Base-by-base conservation (phyloP, 495 filamentous ascomycete species). In the Penicillium verhagenii region DNA sequence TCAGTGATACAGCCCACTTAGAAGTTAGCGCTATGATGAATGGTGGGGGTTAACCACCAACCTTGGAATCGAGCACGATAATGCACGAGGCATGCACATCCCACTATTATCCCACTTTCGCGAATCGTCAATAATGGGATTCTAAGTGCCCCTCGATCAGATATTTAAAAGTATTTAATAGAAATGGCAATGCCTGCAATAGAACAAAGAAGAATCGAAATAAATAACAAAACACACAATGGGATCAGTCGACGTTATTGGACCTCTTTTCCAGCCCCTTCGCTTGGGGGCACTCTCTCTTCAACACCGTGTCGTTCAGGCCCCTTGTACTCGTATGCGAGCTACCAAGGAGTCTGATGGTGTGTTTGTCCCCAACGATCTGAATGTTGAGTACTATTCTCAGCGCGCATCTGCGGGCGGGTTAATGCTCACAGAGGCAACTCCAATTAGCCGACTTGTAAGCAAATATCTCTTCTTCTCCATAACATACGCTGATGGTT, bases 281-380 rank as follows among this genome's bases (percentile, higher is more conserved):
- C 69, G 65, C 26, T 56, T 84, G 7, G 79, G 76, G 11, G 56
- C 69, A 29, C 52, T 79, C 11, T 65, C 68, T 6, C 74, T 83
- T 21, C 62, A 66, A 13, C 79, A 84, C 60, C 77, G 80, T 10
- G 60, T 85, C 26, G 66, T 75, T 18, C 72, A 79, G 59, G 79
- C 80, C 2, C 82, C 80, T 5, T 61, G 79, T 37, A 85, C 81
- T n/a, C 75, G 80, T 2, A 75, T 78, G 59, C 76, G 81, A 16
- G 65, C 70, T 20, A 66, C 63, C 9, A 67, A 64, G 40, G 68
- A 69, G 47, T 71, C 74, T 6, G 64, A 72, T n/a, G 66, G 66
- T 39, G 63, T 72, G 6, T 76, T 73, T 49, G 63, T 71, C 28
- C 61, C 68, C 19, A 69, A 67, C n/a, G 67, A 70, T 10, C 59